These are phyloP conservation scores for Pulveroboletus sp. DNA, from an alignment of 768 basidiomycete species.

Conservation along the genomic window DNA sequence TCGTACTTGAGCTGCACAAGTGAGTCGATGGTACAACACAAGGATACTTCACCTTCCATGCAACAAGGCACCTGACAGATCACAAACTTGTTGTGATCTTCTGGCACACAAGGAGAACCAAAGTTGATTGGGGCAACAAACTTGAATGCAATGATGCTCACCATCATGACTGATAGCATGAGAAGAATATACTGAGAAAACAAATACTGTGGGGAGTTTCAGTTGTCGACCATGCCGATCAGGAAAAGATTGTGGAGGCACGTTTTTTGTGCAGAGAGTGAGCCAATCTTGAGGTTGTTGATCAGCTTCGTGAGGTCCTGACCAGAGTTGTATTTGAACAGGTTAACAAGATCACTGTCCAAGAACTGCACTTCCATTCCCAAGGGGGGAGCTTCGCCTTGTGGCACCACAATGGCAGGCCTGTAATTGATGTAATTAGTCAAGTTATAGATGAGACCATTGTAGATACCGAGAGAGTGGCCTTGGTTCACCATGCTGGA, in stretches of 20 bases:
- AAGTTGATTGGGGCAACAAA: constrained; percentile 88
- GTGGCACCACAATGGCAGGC: constrained; percentile 52
- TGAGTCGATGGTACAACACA: constrained; percentile 80
- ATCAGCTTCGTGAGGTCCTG: too few species aligned
- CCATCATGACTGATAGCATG: constrained; percentile 94
- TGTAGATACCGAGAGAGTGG: constrained; percentile 75
- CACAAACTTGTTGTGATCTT: too few species aligned
- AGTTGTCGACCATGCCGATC: constrained; percentile 86
- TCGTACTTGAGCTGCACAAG: too few species aligned
- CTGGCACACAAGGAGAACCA: too few species aligned
- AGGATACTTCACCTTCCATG: constrained; percentile 88
- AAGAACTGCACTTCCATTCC: constrained; percentile 63
- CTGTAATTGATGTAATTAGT: constrained; percentile 70
- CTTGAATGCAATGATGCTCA: constrained; percentile 93
- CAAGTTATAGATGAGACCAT: constrained; percentile 82
- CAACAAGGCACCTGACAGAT: constrained; percentile 99
- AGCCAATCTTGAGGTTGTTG: too few species aligned
- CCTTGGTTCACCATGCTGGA: constrained; percentile 62
- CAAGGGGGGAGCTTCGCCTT: constrained; percentile 42
- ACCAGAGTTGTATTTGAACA: constrained; percentile 76
- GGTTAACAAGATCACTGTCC: constrained; percentile 58
- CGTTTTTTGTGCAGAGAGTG: too few species aligned
- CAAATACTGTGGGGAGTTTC: too few species aligned
- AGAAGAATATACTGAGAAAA: too few species aligned
- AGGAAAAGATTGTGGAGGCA: constrained; percentile 94